Evolutionary conservation across 1,139 yeast species (phyloP), one percentile per base, ranked within the genome.

Genomic region (Hyphopichia fennica): DNA sequence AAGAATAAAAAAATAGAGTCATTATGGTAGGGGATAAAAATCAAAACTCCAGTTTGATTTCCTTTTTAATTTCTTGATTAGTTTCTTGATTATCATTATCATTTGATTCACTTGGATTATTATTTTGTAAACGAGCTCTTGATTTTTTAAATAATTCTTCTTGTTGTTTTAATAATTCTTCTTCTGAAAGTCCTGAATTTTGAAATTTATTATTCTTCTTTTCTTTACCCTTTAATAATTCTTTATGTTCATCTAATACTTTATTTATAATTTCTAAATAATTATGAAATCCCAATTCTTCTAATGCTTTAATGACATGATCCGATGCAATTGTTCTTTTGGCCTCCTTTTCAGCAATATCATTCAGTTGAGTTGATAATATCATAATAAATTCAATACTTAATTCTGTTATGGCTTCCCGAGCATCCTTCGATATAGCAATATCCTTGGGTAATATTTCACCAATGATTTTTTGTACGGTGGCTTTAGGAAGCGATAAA

Each of bases 271-370:
- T 84, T 34, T 86, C 95, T 41, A 93, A 75, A 60, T 93, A 93
- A 49, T 87, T 90, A 41, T 77, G 79, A 63, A 90, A 93, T 35
- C 96, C 99, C 47, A 93, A 73, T 54, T 88, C 96, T 49, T 82
- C 85, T 40, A 93, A 72, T 1, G 99, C 98, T 58, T 85, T 87
- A 47, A 93, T 79, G 37, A 93, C 98, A 62, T 93, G 99, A 60
- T 93, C 99, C 1, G 96, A 86, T 1, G 97, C 96, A 41, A 93
- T 93, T 8, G 99, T 93, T 65, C 93, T 95, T 64, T 93, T 93
- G 40, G 96, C 85, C 59, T 93, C 99, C 56, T 87, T 87, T 57
- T 93, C 99, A 1, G 99, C 98, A 51, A 93, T 89, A 51, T 95
- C 99, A 58, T 95, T 91, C 46, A 95, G 87, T 64, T 90, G 96